Evolutionary conservation across 2,329 filamentous ascomycete species (phyloP).

Genomic region (Aureobasidium namibiae): DNA sequence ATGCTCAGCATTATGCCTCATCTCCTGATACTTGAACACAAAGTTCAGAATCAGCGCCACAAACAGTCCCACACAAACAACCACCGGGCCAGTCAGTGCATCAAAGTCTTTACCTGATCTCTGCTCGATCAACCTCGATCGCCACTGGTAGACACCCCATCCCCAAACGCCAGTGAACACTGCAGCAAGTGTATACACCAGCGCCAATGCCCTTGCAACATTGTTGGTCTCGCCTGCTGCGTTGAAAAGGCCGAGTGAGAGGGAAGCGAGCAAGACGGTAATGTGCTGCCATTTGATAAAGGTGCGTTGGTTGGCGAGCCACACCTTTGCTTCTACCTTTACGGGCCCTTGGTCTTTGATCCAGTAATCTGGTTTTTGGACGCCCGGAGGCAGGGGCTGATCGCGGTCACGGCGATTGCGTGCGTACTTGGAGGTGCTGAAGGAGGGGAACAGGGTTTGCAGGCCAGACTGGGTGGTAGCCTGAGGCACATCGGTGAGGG

Average conservation of each 20-base stretch:
- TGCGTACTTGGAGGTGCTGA: conserved; percentile 73
- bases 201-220: conserved; percentile 70
- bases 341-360: conserved; percentile 92
- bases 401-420: conserved; percentile 42
- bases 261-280: conserved; percentile 71
- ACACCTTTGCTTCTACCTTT: conserved; percentile 94
- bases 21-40: conserved; percentile 53
- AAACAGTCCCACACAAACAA: conserved; percentile 73
- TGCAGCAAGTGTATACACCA: conserved; percentile 74
- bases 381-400: conserved; percentile 67
- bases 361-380: conserved; percentile 76
- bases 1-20: not conserved
- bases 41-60: conserved; percentile 80
- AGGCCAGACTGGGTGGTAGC: conserved; percentile 48
- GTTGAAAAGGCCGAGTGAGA: conserved; percentile 81
- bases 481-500: conserved; percentile 26
- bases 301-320: conserved; percentile 96
- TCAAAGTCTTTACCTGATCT: conserved; percentile 91
- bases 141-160: conserved; percentile 68
- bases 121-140: conserved; percentile 70
- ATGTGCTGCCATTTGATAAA: conserved; percentile 99
- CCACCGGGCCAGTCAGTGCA: conserved; percentile 72
- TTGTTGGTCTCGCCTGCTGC: conserved; percentile 67
- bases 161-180: conserved; percentile 82
- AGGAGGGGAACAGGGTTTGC: conserved; percentile 68